Percentiles rank a stretch among this genome's conserved stretches.
phyloP scores from a whole-genome alignment of 2,329 filamentous ascomycete species.

The Colletotrichum tropicale region DNA sequence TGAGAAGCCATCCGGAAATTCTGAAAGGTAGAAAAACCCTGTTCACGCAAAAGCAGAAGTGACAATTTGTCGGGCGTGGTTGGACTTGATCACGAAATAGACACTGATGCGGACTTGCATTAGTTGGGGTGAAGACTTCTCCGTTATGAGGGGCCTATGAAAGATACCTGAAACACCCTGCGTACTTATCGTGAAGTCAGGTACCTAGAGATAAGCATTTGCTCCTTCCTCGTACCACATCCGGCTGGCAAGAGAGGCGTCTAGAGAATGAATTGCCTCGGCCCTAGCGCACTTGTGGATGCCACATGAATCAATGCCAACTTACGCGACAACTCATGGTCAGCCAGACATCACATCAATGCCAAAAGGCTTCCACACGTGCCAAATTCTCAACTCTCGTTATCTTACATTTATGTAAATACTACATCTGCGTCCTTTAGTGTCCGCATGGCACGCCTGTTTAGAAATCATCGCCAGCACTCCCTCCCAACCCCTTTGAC shows the following conservation, averaged over 20 bases:
- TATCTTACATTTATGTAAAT: constrained; percentile 14
- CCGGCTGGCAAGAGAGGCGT: not conserved
- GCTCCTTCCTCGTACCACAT: not conserved
- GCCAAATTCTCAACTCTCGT: not conserved
- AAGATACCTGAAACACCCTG: not conserved
- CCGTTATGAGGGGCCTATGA: not conserved
- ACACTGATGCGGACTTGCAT: not conserved
- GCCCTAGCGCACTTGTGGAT: not conserved
- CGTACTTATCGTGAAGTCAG: not conserved
- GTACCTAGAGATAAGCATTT: not conserved
- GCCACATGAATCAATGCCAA: not conserved
- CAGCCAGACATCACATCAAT: not conserved
- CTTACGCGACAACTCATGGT: not conserved
- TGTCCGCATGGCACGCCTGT: not conserved
- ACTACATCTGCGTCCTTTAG: not conserved
- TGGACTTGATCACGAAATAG: not conserved
- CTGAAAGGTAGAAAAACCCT: not conserved
- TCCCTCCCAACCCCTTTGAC: not conserved
- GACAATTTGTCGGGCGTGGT: not conserved
- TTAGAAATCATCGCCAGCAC: not conserved
- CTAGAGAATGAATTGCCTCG: not conserved
- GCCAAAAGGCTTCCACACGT: not conserved
- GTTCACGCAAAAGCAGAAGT: not conserved
- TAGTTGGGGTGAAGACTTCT: not conserved
- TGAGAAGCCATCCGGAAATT: constrained; percentile 55